Percentiles rank a stretch among this genome's conserved stretches.
Conservation (phyloP, 768 basidiomycete genomes). For the Albatrellus ellisii region DNA sequence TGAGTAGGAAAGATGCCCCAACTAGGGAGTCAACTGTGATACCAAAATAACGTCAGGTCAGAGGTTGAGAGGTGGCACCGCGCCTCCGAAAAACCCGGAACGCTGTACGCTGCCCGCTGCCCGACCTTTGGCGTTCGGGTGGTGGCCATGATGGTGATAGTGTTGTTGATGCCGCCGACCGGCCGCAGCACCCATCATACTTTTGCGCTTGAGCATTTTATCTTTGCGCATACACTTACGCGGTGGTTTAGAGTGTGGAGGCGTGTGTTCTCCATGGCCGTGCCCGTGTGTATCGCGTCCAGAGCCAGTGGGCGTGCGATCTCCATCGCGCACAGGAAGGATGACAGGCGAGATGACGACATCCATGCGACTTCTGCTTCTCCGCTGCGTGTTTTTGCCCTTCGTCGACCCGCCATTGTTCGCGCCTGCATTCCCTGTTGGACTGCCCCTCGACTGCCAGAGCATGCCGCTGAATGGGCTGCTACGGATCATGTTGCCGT, state of each 20-base stretch:
- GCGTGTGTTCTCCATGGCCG: constrained; percentile 18
- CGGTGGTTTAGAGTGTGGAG: constrained; percentile 35
- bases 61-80: constrained; percentile 14
- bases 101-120: constrained; percentile 43
- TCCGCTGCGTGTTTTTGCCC: constrained; percentile 10
- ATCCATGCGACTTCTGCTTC: constrained; percentile 17
- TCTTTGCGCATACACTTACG: constrained; percentile 45
- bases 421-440: constrained; percentile 12
- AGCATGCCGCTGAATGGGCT: constrained; percentile 14
- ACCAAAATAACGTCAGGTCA: constrained; percentile 4
- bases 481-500: constrained; percentile 8
- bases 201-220: constrained; percentile 46
- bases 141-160: constrained; percentile 43
- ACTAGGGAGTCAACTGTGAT: neutral
- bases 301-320: constrained; percentile 37
- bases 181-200: constrained; percentile 25
- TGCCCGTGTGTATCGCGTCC: too few species aligned
- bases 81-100: constrained; percentile 17
- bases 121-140: constrained; percentile 52
- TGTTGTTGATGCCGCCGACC: constrained; percentile 24
- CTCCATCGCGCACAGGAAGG: constrained; percentile 34
- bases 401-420: constrained; percentile 21
- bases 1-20: neutral
- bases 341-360: constrained; percentile 37
- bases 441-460: constrained; percentile 3